These are phyloP conservation scores for Diaporthe destruens DNA, from an alignment of 2,329 filamentous ascomycete genomes.

Conservation along the genomic window DNA sequence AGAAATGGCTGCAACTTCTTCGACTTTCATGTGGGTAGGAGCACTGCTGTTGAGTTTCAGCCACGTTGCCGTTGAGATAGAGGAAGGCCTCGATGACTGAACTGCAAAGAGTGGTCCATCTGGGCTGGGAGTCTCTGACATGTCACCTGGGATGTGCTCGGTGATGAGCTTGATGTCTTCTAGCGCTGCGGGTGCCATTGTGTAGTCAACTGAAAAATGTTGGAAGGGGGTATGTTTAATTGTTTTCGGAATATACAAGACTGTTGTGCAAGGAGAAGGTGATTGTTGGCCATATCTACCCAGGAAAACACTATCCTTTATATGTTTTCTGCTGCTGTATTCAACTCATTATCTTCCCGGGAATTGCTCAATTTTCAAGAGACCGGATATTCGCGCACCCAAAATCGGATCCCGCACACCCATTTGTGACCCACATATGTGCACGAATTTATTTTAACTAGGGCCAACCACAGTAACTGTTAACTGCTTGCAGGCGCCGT, in stretches of 20 bases:
- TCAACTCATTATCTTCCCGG: background rate
- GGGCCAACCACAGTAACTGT: too few species aligned
- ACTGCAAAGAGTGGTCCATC: slow-evolving; percentile 36
- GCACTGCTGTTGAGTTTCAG: slow-evolving; percentile 40
- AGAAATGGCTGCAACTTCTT: background rate
- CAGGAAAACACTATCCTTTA: background rate
- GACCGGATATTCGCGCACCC: too few species aligned
- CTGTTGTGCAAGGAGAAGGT: background rate
- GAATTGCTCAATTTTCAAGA: too few species aligned
- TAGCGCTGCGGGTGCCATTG: slow-evolving; percentile 30
- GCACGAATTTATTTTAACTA: too few species aligned
- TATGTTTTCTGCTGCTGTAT: background rate
- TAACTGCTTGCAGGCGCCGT: too few species aligned
- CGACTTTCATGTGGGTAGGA: slow-evolving; percentile 27
- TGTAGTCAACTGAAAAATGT: background rate
- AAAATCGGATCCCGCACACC: too few species aligned
- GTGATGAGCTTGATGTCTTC: slow-evolving; percentile 27
- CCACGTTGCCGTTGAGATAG: slow-evolving; percentile 34
- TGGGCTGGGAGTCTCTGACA: slow-evolving; percentile 38
- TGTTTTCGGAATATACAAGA: background rate
- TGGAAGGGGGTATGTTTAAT: background rate
- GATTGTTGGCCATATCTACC: background rate
- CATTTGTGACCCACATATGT: too few species aligned
- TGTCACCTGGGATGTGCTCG: slow-evolving; percentile 14
- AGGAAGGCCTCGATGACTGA: background rate